Percentiles rank a stretch among this genome's conserved stretches.
Evolutionary conservation across 805 yeast genomes (phyloP).

Genomic region (Metschnikowia aberdeeniae): DNA sequence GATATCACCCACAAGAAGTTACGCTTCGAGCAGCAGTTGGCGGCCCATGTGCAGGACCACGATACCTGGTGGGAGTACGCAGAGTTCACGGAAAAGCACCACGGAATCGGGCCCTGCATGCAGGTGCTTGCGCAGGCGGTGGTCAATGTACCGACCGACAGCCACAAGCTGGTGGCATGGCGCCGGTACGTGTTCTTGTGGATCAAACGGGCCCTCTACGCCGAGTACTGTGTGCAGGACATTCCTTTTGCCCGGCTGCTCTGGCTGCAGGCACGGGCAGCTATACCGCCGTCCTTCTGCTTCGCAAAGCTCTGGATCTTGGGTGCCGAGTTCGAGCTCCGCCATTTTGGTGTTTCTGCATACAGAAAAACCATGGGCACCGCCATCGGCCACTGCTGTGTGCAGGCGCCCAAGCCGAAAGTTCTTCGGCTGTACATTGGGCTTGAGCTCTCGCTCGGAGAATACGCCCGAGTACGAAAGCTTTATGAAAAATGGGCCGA

Average conservation of each 20-base stretch:
- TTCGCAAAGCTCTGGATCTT: conserved; percentile 73
- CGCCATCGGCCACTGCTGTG: conserved; percentile 53
- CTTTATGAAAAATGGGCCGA: conserved; percentile 67
- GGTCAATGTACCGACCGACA: conserved; percentile 30
- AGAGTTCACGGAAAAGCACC: conserved; percentile 42
- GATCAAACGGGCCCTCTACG: conserved; percentile 60
- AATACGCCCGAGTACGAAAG: conserved; percentile 75
- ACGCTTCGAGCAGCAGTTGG: conserved; percentile 49
- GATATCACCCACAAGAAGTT: conserved; percentile 36
- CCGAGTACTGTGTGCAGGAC: conserved; percentile 48
- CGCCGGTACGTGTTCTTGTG: conserved; percentile 65
- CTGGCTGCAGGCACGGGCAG: conserved; percentile 47
- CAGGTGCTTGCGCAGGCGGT: conserved; percentile 46
- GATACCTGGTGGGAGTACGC: conserved; percentile 83
- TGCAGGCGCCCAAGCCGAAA: conserved; percentile 49
- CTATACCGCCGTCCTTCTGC: conserved; percentile 60
- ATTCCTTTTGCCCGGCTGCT: conserved; percentile 43
- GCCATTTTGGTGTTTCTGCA: conserved; percentile 45
- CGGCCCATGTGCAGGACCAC: conserved; percentile 50
- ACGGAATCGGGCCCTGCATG: conserved; percentile 23
- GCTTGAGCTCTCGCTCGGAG: conserved; percentile 64
- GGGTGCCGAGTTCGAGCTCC: conserved; percentile 67
- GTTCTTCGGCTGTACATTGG: conserved; percentile 62
- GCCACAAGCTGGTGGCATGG: conserved; percentile 47
- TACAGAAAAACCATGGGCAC: conserved; percentile 72